phyloP scores from a whole-genome alignment of 2,329 filamentous ascomycete species.

The Ascocoryne sarcoides region DNA sequence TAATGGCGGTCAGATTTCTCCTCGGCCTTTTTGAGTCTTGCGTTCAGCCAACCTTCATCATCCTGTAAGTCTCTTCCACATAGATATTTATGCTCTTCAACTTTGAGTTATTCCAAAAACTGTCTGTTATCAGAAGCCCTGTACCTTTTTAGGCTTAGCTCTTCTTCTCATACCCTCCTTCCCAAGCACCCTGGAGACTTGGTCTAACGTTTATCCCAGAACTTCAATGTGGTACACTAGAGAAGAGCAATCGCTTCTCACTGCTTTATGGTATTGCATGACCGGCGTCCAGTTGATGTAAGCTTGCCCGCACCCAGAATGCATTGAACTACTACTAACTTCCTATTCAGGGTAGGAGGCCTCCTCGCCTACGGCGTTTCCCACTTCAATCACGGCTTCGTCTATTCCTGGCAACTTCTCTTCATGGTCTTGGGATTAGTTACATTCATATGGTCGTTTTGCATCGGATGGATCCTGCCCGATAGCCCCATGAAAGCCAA shows the following conservation, averaged over 20 bases:
- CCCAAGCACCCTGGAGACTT: too few relatives aligned
- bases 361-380: slow-evolving; percentile 38
- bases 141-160: too few relatives aligned
- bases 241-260: slow-evolving; percentile 47
- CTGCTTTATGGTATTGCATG: slow-evolving; percentile 51
- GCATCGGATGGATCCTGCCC: slow-evolving; percentile 31
- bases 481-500: slow-evolving; percentile 27
- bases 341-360: slow-evolving; percentile 20
- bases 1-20: slow-evolving; percentile 32
- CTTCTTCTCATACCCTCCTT: too few relatives aligned
- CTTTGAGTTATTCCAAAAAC: too few relatives aligned
- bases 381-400: slow-evolving; percentile 40
- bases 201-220: too few relatives aligned
- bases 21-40: slow-evolving; percentile 46
- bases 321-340: too few relatives aligned
- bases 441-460: slow-evolving; percentile 38
- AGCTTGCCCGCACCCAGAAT: too few relatives aligned
- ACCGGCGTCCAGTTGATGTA: slow-evolving; percentile 41
- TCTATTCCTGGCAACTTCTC: slow-evolving; percentile 36
- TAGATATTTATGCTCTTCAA: slow-evolving; percentile 43
- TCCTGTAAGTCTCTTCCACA: slow-evolving; percentile 17
- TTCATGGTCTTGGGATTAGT: slow-evolving; percentile 46
- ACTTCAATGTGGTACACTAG: slow-evolving; percentile 55
- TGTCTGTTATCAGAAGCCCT: too few relatives aligned
- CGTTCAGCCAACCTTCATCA: slow-evolving; percentile 10